Evolutionary conservation across 768 basidiomycete genomes (phyloP), one percentile per base, ranked within the genome.

Genomic region (Tricholoma sp.): DNA sequence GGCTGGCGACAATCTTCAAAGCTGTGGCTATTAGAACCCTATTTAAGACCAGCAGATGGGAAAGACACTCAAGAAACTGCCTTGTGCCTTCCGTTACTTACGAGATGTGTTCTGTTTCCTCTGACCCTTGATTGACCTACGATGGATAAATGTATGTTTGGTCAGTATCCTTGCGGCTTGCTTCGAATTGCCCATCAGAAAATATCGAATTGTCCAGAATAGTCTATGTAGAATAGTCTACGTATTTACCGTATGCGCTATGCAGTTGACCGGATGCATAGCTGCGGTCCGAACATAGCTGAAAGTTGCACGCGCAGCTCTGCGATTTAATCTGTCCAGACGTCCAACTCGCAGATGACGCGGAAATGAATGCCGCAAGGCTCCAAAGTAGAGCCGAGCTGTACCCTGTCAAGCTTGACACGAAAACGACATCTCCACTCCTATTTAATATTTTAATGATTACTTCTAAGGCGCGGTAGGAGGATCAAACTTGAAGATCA

Each of bases 81-180:
- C 66, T 33, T 51, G 58, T 31, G 20, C 32, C 1, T 56, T 65
- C 24, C 50, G 58, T 45, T 24, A 24, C n/a, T 31, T 13, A 18
- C 54, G 57, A 47, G 57, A 54, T 33, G 54, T 62, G 24, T 54
- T 67, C 31, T 58, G 58, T n/a, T 41, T 67, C 39, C 55, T 58
- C n/a, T 57, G 45, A 56, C n/a, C 20, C 0, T 31, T 32, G n/a
- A 39, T 53, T 41, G 47, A 32, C 47, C 47, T 28, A 49, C 20
- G 50, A 50, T 20, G 17, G 20, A 24, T 20, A 6, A 18, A 11
- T 11, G 1, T 45, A 12, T 45, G 15, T 45, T 9, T 45, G 44
- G 20, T 45, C 3, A 45, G 11, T 12, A 18, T 7, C 17, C 18
- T 15, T 15, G 13, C 13, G n/a, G n/a, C n/a, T n/a, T n/a, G n/a